Conservation (phyloP, 352 stramenopile species). For the Achlya hypogyna region DNA sequence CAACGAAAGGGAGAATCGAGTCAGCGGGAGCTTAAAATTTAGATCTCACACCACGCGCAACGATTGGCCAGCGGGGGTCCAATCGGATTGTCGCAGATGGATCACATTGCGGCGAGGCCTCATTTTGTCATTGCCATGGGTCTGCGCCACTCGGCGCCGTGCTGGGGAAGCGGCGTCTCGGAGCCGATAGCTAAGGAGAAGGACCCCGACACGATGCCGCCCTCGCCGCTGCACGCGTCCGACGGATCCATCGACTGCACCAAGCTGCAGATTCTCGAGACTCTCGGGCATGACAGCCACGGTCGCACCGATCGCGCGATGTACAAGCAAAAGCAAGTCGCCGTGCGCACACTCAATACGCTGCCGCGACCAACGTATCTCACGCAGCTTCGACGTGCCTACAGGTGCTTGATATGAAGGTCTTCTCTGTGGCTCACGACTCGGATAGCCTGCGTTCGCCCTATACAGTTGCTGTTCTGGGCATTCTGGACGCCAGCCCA, state of each 20-base stretch:
- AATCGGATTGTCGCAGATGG: background rate
- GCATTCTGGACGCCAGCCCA: background rate
- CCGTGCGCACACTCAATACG: background rate
- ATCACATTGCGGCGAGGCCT: background rate
- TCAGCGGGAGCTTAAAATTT: background rate
- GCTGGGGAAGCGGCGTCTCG: background rate
- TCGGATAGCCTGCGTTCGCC: background rate
- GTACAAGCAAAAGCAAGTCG: background rate
- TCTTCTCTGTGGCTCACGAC: background rate
- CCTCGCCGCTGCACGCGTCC: background rate
- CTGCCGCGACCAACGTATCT: background rate
- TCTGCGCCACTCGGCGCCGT: background rate
- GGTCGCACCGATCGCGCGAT: background rate
- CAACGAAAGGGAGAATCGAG: no score
- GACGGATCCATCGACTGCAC: background rate
- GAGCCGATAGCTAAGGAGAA: background rate
- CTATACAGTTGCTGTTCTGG: background rate
- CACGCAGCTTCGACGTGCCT: background rate
- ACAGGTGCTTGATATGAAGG: no score
- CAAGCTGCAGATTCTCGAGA: background rate
- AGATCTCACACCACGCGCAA: background rate
- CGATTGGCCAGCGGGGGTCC: background rate
- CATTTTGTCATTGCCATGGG: background rate
- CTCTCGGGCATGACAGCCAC: background rate
- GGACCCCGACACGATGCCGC: background rate